phyloP scores from a whole-genome alignment of 129 eudicot genomes.

The Helichrysum umbraculigerum region DNA sequence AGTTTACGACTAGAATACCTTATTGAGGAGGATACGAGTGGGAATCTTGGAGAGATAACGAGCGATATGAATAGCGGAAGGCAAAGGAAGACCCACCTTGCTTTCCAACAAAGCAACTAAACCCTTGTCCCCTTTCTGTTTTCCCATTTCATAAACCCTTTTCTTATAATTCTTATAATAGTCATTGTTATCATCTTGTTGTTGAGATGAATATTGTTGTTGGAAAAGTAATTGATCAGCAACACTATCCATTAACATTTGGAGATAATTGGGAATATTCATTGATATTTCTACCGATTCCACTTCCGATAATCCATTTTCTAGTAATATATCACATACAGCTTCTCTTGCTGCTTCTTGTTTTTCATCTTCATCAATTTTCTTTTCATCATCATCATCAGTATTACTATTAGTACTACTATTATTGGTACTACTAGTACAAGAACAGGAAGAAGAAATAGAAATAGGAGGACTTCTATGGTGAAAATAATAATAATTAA shows the following conservation, averaged over 20 bases:
- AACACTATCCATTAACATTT: slow-evolving; percentile 63
- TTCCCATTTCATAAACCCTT: slow-evolving; percentile 60
- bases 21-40: slow-evolving; percentile 39
- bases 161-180: slow-evolving; percentile 34
- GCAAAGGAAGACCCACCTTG: slow-evolving; percentile 56
- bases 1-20: slow-evolving; percentile 36
- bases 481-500: slow-evolving; percentile 1
- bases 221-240: slow-evolving; percentile 28
- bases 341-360: slow-evolving; percentile 45
- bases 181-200: slow-evolving; percentile 43
- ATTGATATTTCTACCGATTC: slow-evolving; percentile 53
- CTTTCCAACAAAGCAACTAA: slow-evolving; percentile 69
- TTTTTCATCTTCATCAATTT: slow-evolving; percentile 14
- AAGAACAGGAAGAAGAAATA: neutral
- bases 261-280: slow-evolving; percentile 55
- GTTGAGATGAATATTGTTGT: neutral
- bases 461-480: neutral
- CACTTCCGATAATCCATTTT: slow-evolving; percentile 44
- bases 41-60: slow-evolving; percentile 52
- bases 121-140: slow-evolving; percentile 77
- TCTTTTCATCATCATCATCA: slow-evolving; percentile 12
- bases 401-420: neutral
- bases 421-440: neutral
- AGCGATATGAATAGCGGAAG: slow-evolving; percentile 68
- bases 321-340: slow-evolving; percentile 48